Evolutionary conservation across 2,329 filamentous ascomycete species (phyloP), one percentile per base, ranked within the genome.

Genomic region (Penicillium decumbens): DNA sequence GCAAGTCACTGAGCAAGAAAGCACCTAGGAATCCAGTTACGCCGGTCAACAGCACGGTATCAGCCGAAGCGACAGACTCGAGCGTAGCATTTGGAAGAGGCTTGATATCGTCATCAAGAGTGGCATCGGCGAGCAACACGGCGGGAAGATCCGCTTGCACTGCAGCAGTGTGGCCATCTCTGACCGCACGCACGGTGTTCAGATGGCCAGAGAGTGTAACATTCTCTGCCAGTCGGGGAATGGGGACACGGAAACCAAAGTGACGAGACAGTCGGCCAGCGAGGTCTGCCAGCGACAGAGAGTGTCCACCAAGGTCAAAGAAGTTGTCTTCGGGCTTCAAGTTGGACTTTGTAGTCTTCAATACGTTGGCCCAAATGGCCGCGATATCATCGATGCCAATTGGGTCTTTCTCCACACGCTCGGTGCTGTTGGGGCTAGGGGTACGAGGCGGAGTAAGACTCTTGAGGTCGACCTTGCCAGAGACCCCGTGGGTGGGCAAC

Each of bases 271-370:
- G 66, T 29, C 82, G 81, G 24, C 82, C 83, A n/a, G 87, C 82
- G 24, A 92, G 77, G 52, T 89, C 85, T 0, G 88, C 88, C n/a
- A 92, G 79, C 1, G 83, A 82, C 45, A 92, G 72, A 0, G 87
- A 90, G 67, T 92, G 88, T 0, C 88, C 88, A 30, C 88, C 88
- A 1, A 92, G 74, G 52, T 91, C 88, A 64, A 91, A 92, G 69
- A 92, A 92, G 65, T 84, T 85, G 65, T 89, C 84, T 53, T 88
- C 83, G 1, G 79, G 63, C 45, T 84, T 86, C 23, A 91, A 80
- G 18, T 79, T 75, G 35, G 71, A 77, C 8, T 76, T 72, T 0
- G 85, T 78, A n/a, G 85, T 79, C 54, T 84, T 83, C 12, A 92
- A 75, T 24, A 83, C 80, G 2, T 81, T 76, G 2, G 87, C 84